Evolutionary conservation across 2,329 filamentous ascomycete genomes (phyloP), one percentile per base, ranked within the genome.

Genomic region (Fusarium chuoi): DNA sequence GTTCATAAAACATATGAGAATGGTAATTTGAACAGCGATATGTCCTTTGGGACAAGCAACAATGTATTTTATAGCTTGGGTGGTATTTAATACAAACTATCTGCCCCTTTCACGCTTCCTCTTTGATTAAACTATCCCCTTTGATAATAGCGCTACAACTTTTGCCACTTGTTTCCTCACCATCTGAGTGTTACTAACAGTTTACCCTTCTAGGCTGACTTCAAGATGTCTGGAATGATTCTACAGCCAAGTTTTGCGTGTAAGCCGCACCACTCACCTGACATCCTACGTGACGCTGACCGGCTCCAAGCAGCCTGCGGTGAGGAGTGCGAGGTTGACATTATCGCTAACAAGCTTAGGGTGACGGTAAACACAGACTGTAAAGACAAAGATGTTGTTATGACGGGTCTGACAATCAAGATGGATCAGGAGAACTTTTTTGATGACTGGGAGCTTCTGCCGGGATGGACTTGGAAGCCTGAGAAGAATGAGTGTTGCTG

Each of bases 11-110:
- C 6, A 20, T 6, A 7, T 20, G 2, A 13, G 8, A 20, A 26
- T 8, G 6, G 30, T 6, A 35, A 26, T 52, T 15, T 20, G 48
- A 52, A 52, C 17, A 26, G 2, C 5, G 4, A 3, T 6, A 20
- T 36, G 8, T 8, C 6, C 4, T 6, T 7, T 14, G 1, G 4
- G 24, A 51, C n/a, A 35, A 3, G 4, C 6, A 35, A 24, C 1
- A 4, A 8, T 20, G 6, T 3, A 15, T 14, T 1, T 9, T 2
- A 11, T 24, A 26, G 5, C 4, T 0, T 24, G 1, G 2, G 20
- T 3, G 2, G 7, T 52, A 52, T 36, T 52, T 52, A 52, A 26
- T 8, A 22, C 5, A 2, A 2, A 12, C 3, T 15, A 6, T 26
- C 15, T 15, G 5, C 30, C 30, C 3, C 3, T 1, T 12, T 26